Conservation (phyloP, 176 grass and related monocot species). For the Lolium multiflorum region DNA sequence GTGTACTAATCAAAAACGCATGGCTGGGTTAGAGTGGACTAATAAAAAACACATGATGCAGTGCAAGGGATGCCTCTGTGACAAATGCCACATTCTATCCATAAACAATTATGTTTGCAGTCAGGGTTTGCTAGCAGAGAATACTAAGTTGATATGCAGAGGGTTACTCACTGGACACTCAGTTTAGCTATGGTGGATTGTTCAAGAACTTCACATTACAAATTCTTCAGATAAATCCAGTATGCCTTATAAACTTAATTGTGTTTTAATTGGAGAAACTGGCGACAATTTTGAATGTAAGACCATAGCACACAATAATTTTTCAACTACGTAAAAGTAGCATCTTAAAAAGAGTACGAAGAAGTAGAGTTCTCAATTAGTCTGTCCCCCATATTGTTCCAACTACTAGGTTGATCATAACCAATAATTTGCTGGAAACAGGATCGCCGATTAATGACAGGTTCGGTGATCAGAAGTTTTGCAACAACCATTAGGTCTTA, state of each 20-base stretch:
- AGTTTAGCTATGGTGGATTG: background rate
- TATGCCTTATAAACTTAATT: background rate
- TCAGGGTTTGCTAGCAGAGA: background rate
- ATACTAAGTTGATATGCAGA: background rate
- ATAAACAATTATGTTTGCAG: constrained; percentile 1
- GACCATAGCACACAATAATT: constrained; percentile 14
- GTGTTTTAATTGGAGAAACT: background rate
- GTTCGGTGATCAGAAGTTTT: constrained; percentile 21
- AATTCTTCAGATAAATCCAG: background rate
- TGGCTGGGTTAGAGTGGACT: background rate
- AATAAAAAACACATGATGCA: background rate
- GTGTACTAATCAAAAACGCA: background rate
- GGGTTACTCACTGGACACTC: background rate
- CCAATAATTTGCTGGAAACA: constrained; percentile 6
- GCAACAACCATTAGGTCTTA: constrained; percentile 11
- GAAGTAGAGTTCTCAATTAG: background rate
- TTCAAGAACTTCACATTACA: background rate
- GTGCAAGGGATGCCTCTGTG: constrained; percentile 1
- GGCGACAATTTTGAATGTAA: constrained; percentile 15
- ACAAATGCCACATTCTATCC: background rate
- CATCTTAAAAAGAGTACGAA: too few relatives aligned
- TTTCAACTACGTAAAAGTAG: background rate
- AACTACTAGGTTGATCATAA: constrained; percentile 2
- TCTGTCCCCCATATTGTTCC: background rate
- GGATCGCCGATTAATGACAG: background rate